Evolutionary conservation across 495 filamentous ascomycete genomes (phyloP).

Genomic region (Cudoniella acicularis): DNA sequence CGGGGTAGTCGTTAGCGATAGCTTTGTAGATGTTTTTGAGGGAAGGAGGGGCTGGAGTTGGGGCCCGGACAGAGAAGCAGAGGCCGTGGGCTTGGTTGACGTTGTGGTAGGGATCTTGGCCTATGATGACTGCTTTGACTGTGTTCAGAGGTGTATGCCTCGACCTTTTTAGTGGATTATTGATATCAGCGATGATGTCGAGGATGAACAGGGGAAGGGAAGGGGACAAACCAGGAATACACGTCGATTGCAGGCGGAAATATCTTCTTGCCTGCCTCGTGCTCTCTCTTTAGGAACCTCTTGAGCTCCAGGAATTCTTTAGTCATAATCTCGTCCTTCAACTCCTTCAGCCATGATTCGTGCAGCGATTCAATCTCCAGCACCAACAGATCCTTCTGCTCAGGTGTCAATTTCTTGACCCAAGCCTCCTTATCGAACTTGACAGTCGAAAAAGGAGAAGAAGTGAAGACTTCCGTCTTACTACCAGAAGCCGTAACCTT

Average conservation of each 20-base stretch:
- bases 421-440: slow-evolving; percentile 84
- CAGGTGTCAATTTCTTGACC: slow-evolving; percentile 69
- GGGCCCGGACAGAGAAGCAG: slow-evolving; percentile 88
- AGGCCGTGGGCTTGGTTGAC: slow-evolving; percentile 93
- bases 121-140: slow-evolving; percentile 86
- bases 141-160: slow-evolving; percentile 82
- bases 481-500: slow-evolving; percentile 24
- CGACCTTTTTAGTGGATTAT: slow-evolving; percentile 54
- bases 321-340: slow-evolving; percentile 77
- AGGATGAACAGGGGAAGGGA: neutral
- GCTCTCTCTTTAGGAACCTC: slow-evolving; percentile 77
- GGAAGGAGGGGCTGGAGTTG: slow-evolving; percentile 81
- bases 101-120: slow-evolving; percentile 97
- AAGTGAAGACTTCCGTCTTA: slow-evolving; percentile 8
- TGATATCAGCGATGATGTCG: too few relatives aligned
- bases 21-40: slow-evolving; percentile 88
- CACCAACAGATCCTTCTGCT: slow-evolving; percentile 76
- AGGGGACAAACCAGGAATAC: slow-evolving; percentile 75
- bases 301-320: slow-evolving; percentile 83
- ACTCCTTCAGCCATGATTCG: slow-evolving; percentile 80
- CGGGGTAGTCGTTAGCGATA: slow-evolving; percentile 82
- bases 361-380: slow-evolving; percentile 90
- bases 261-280: slow-evolving; percentile 63
- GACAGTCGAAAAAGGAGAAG: slow-evolving; percentile 6
- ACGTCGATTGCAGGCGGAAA: slow-evolving; percentile 86